Percentiles rank a stretch among this genome's conserved stretches.
phyloP scores from a whole-genome alignment of 805 yeast species.

The Lachancea meyersii region DNA sequence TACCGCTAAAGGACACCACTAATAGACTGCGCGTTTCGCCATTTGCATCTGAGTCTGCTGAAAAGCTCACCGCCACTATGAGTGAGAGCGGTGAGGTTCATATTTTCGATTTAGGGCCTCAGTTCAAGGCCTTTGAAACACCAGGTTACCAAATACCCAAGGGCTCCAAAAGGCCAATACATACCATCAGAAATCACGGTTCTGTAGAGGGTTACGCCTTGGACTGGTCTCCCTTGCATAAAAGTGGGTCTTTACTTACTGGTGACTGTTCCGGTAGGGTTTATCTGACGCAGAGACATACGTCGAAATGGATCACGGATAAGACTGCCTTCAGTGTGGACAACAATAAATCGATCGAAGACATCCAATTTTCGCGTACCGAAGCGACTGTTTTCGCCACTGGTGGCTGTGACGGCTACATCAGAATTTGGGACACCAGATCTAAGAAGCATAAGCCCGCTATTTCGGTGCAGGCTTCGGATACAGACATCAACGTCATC shows the following conservation, averaged over 20 bases:
- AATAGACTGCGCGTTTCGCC: conserved; percentile 86
- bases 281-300: conserved; percentile 68
- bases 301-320: conserved; percentile 80
- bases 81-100: conserved; percentile 85
- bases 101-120: conserved; percentile 76
- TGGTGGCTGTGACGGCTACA: conserved; percentile 84
- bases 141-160: conserved; percentile 85
- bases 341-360: conserved; percentile 81
- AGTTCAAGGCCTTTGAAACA: conserved; percentile 73
- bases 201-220: conserved; percentile 96
- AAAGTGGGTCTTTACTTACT: conserved; percentile 73
- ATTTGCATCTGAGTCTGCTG: conserved; percentile 54
- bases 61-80: conserved; percentile 81
- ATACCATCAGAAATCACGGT: conserved; percentile 80
- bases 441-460: conserved; percentile 90
- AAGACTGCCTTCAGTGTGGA: conserved; percentile 60
- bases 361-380: conserved; percentile 91
- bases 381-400: conserved; percentile 95
- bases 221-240: conserved; percentile 89
- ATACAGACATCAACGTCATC: conserved; percentile 85
- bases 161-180: conserved; percentile 67
- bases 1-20: conserved; percentile 75
- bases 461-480: conserved; percentile 71
- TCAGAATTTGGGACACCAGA: conserved; percentile 95
- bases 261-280: conserved; percentile 89